Evolutionary conservation across 2,329 filamentous ascomycete species (phyloP).

Genomic region (Lithohypha guttulata): DNA sequence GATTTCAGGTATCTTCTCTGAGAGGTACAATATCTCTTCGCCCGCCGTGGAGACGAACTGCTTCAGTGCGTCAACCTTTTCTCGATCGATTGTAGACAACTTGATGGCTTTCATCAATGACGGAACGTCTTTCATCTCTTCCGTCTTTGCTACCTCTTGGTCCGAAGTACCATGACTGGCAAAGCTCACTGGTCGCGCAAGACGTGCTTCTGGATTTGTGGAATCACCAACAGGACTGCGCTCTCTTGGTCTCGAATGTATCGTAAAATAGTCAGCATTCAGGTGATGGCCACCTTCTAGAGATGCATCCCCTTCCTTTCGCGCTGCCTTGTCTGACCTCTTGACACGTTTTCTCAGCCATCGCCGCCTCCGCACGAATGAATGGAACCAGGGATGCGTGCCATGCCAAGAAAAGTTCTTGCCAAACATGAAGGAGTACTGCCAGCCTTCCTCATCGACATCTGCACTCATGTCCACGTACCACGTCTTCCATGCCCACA

Average conservation of each 20-base stretch:
- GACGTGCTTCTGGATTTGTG: constrained; percentile 30
- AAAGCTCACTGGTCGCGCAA: constrained; percentile 22
- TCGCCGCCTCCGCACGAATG: constrained; percentile 77
- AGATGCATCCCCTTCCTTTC: constrained; percentile 13
- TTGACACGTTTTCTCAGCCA: constrained; percentile 78
- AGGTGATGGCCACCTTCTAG: constrained; percentile 48
- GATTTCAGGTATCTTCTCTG: constrained; percentile 70
- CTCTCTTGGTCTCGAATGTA: constrained; percentile 47
- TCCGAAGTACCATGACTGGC: constrained; percentile 29
- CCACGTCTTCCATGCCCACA: constrained; percentile 69
- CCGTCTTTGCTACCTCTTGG: constrained; percentile 36
- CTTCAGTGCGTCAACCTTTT: constrained; percentile 75
- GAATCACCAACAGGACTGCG: constrained; percentile 28
- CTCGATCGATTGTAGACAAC: constrained; percentile 67
- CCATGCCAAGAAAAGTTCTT: constrained; percentile 74
- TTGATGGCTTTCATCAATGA: constrained; percentile 60
- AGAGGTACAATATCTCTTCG: constrained; percentile 64
- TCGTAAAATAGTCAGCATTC: constrained; percentile 68
- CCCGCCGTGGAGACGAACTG: constrained; percentile 69
- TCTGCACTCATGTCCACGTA: constrained; percentile 69
- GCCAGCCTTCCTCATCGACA: constrained; percentile 86
- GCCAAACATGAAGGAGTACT: constrained; percentile 83
- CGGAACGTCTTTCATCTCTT: constrained; percentile 54
- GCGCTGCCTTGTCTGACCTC: constrained; percentile 31
- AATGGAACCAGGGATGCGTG: constrained; percentile 81